Base-by-base conservation (phyloP, 441 rosid genomes). In the Syzygium syzygioides region DNA sequence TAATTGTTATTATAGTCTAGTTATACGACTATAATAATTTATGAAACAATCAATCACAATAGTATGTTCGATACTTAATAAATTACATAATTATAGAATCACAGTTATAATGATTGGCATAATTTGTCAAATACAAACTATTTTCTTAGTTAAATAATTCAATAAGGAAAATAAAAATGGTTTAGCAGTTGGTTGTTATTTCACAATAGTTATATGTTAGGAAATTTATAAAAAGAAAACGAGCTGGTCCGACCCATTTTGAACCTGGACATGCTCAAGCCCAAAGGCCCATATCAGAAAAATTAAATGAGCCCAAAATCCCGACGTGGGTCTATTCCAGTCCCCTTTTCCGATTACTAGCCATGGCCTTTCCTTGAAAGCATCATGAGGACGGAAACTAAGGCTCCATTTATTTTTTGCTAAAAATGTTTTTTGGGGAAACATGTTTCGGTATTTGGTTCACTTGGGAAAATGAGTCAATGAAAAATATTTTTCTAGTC, bases 201-300 rank as follows among this genome's bases (percentile, higher is more conserved):
- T 64, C 41, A 15, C 7, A 64, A 64, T 30, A 64, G 76, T 64
- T 30, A 30, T 30, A 30, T 2, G 76, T 64, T 15, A 64, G 76
- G 15, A 54, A 15, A 7, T 64, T 0, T 25, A 2, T 0, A 5
- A 28, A 60, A 12, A 12, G 26, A 26, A 59, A 11, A 26, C 4
- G 41, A 64, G 41, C 23, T 0, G 76, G 37, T 30, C 41, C 9
- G 76, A 37, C 41, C 76, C 23, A 4, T 64, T 30, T 64, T 64
- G 76, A 23, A 37, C 41, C 41, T 64, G 23, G 8, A 64, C 0
- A 64, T 64, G 76, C 23, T 34, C 23, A 30, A 30, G 76, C 41
- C 23, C 12, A 20, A 30, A 64, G 2, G 34, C 6, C 41, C 76
- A 41, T 5, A 64, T 64, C 0, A 30, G 12, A 64, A 30, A 64